Evolutionary conservation across 306 rosid genomes (phyloP).

Genomic region (Quercus alba): DNA sequence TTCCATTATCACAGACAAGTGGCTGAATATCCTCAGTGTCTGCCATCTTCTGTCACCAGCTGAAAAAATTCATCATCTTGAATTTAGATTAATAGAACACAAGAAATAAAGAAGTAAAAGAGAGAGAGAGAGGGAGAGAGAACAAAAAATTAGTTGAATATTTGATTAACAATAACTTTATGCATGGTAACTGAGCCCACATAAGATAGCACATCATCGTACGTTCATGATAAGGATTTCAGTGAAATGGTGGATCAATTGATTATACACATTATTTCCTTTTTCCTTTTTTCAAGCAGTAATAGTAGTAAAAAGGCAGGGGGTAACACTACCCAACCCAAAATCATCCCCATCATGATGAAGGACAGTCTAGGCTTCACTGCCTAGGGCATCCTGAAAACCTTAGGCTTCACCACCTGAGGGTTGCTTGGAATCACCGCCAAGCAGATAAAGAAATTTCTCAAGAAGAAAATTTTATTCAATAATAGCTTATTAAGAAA

Average conservation of each 20-base stretch:
- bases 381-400: too few species aligned
- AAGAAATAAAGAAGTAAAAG: background rate
- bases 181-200: background rate
- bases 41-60: constrained; percentile 57
- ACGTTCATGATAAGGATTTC: background rate
- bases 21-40: constrained; percentile 91
- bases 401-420: too few species aligned
- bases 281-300: background rate
- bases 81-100: constrained; percentile 1
- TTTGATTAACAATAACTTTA: background rate
- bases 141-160: background rate
- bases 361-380: too few species aligned
- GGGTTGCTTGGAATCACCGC: too few species aligned
- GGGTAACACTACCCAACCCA: background rate
- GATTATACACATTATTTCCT: background rate
- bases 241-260: background rate
- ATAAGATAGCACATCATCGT: background rate
- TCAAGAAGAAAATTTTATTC: too few species aligned
- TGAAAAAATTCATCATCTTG: constrained; percentile 3
- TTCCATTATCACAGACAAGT: constrained; percentile 88
- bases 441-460: too few species aligned
- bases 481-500: too few species aligned
- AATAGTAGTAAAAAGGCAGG: background rate
- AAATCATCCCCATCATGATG: background rate
- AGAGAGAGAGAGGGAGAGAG: background rate